Evolutionary conservation across 352 stramenopile species (phyloP), one percentile per base, ranked within the genome.

Genomic region (Phytophthora ohioensis): DNA sequence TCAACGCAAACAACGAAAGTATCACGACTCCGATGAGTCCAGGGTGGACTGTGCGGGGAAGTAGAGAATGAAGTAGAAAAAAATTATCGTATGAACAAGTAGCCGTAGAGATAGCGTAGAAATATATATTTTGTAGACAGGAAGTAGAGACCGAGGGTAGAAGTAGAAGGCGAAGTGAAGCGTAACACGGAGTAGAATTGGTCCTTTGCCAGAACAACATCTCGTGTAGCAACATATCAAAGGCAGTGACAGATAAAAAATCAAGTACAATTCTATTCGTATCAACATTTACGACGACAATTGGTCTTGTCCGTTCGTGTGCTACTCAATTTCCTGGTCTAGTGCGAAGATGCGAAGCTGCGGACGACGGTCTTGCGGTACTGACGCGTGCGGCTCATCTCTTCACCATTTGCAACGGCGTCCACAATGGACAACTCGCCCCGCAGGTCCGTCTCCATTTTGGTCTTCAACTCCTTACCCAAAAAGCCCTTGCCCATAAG

Each of bases 401-500:
- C 87, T 53, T 92, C 85, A 30, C 78, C 82, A 47, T 82, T 80
- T 31, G 75, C 75, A 62, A 91, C 69, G 30, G 85, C 82, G 66
- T 94, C 82, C 34, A 92, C 81, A 57, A 94, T 77, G 35, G 85
- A 93, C 30, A 96, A 73, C 54, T 96, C 90, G 17, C 90, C 90
- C 12, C 90, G 88, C 57, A 96, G 62, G 51, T 95, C 86, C 4
- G 80, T 91, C 73, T 95, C 88, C 88, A 95, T 95, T 70, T 92
- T 94, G 8, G 48, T 43, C 71, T 95, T 95, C 34, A 95, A 76
- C 45, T 88, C 74, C 8, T 71, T 62, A 21, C 84, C 82, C 3
- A 64, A 53, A 42, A 94, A 88, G 56, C 87, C 90, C 64, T 93
- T 93, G 69, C 95, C 94, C 81, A 99, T 98, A 31, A 99, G 79